Conservation (phyloP, 2,329 filamentous ascomycete genomes). For the Claviceps arundinis region DNA sequence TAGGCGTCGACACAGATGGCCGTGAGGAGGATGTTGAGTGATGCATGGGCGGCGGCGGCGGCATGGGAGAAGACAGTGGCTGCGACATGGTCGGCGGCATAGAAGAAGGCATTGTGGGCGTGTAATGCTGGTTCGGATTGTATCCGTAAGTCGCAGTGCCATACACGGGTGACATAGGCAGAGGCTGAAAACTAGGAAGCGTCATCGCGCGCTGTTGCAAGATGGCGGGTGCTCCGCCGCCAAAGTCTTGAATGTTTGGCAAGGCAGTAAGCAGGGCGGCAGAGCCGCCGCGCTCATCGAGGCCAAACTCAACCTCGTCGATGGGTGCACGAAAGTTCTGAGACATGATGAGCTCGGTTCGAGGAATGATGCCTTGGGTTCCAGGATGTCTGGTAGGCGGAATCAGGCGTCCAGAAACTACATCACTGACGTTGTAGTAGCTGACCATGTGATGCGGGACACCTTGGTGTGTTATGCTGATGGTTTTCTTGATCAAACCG, state of each 20-base stretch:
- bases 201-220: slow-evolving; percentile 17
- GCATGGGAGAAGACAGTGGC: slow-evolving; percentile 1
- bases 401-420: slow-evolving; percentile 45
- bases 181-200: slow-evolving; percentile 11
- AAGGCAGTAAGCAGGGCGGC: slow-evolving; percentile 6
- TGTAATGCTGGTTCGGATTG: slow-evolving; percentile 3
- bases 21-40: slow-evolving; percentile 8
- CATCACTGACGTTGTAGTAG: slow-evolving; percentile 76
- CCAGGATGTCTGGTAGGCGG: slow-evolving; percentile 39
- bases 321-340: slow-evolving; percentile 56
- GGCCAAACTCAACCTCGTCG: slow-evolving; percentile 38
- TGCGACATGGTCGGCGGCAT: slow-evolving; percentile 4
- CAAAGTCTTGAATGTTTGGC: slow-evolving; percentile 7
- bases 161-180: neutral
- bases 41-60: neutral
- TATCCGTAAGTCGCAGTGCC: slow-evolving; percentile 6
- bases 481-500: slow-evolving; percentile 84
- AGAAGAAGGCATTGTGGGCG: slow-evolving; percentile 3
- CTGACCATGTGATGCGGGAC: slow-evolving; percentile 76
- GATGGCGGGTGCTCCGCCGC: slow-evolving; percentile 5
- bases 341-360: slow-evolving; percentile 42
- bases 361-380: slow-evolving; percentile 33
- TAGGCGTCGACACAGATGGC: slow-evolving; percentile 8
- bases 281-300: slow-evolving; percentile 3
- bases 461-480: slow-evolving; percentile 63